These are phyloP conservation scores for Nectriaceae sp. DNA, from an alignment of 2,329 filamentous ascomycete species.

Conservation along the genomic window DNA sequence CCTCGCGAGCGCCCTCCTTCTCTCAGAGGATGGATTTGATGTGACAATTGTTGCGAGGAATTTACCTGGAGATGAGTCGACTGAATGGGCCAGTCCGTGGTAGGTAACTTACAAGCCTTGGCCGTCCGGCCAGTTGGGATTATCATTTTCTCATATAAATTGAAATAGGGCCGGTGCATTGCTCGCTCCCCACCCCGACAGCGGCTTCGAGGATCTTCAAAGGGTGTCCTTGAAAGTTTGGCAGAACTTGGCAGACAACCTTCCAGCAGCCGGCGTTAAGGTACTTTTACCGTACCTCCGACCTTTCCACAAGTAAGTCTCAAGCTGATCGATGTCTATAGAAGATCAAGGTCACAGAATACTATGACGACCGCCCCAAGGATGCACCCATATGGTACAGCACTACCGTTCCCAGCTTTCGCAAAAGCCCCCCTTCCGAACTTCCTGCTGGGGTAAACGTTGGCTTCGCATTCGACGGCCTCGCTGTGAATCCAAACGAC, in stretches of 20 bases:
- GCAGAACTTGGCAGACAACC: background rate
- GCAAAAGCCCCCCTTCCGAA: background rate
- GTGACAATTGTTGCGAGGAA: slow-evolving; percentile 3
- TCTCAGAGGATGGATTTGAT: slow-evolving; percentile 2
- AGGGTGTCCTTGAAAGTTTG: background rate
- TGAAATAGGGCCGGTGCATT: background rate
- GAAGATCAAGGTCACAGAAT: background rate
- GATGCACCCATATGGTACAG: background rate
- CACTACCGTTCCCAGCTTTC: background rate
- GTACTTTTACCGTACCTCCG: background rate
- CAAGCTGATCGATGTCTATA: background rate
- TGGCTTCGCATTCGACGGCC: slow-evolving; percentile 1
- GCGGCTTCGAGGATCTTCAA: background rate
- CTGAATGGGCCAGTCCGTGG: slow-evolving; percentile 4
- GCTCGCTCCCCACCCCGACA: background rate
- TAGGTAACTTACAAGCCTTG: background rate
- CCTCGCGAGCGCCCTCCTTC: background rate
- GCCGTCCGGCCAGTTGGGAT: background rate
- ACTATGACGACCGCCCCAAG: background rate
- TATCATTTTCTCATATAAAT: background rate
- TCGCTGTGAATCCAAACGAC: background rate
- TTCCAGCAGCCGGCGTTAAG: background rate
- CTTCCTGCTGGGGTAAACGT: background rate
- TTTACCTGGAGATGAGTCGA: background rate
- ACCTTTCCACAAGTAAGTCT: background rate